phyloP scores from a whole-genome alignment of 2,329 filamentous ascomycete species.

The Pseudopyricularia cyperi region DNA sequence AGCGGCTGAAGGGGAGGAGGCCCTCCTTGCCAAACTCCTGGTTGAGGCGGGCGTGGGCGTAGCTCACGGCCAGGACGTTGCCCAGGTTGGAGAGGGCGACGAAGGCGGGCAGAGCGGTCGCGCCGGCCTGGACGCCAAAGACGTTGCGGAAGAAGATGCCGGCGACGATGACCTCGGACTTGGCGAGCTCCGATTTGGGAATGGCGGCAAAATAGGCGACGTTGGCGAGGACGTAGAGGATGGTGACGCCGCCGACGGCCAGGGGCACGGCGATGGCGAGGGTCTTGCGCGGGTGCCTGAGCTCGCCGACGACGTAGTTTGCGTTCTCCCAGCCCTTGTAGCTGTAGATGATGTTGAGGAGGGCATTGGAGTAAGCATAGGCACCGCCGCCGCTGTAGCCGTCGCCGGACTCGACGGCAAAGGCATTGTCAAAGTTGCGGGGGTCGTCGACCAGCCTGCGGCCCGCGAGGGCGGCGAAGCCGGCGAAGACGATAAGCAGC shows the following conservation, averaged over 20 bases:
- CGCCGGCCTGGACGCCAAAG: slow-evolving; percentile 26
- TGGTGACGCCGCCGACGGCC: slow-evolving; percentile 37
- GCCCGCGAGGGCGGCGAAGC: slow-evolving; percentile 42
- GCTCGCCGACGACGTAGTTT: slow-evolving; percentile 43
- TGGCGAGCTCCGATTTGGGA: slow-evolving; percentile 38
- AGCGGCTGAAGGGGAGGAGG: slow-evolving; percentile 48
- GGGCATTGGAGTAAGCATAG: slow-evolving; percentile 31
- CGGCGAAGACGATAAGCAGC: slow-evolving; percentile 47
- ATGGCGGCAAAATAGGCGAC: slow-evolving; percentile 47
- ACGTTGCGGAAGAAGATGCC: slow-evolving; percentile 45
- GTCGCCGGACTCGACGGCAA: slow-evolving; percentile 41
- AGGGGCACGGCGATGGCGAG: slow-evolving; percentile 42
- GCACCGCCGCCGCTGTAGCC: slow-evolving; percentile 6
- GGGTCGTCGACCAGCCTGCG: slow-evolving; percentile 92
- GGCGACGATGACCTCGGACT: slow-evolving; percentile 39
- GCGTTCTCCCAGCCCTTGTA: slow-evolving; percentile 42
- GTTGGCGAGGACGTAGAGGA: slow-evolving; percentile 44
- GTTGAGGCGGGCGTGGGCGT: slow-evolving; percentile 44
- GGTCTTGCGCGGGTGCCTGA: slow-evolving; percentile 42
- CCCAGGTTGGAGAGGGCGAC: slow-evolving; percentile 49
- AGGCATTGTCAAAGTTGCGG: slow-evolving; percentile 97
- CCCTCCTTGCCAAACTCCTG: slow-evolving; percentile 60
- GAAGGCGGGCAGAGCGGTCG: slow-evolving; percentile 44
- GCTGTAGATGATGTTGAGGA: slow-evolving; percentile 43
- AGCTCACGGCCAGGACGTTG: slow-evolving; percentile 51